Evolutionary conservation across 768 basidiomycete genomes (phyloP), one percentile per base, ranked within the genome.

Genomic region (Hemileccinum impolitum): DNA sequence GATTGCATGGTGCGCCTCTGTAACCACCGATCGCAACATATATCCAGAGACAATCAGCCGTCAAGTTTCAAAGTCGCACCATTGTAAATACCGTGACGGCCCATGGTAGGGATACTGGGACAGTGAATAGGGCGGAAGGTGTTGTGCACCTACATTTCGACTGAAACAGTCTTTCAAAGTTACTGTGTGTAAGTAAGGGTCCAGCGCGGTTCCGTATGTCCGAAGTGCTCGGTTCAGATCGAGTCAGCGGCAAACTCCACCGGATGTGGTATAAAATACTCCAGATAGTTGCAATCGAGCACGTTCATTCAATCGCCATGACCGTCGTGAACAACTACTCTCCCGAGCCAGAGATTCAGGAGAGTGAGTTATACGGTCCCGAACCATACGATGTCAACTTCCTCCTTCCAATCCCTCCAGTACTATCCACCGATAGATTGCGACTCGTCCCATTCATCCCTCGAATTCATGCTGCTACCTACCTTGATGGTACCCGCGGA

Each of bases 371-470:
- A 39, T 53, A 55, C 25, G 55, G 63, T 3, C 61, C 60, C 4
- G 61, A 67, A 17, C 63, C 63, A 12, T 61, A 64, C 7, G 60
- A 71, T 30, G 18, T 60, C 32, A 60, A 63, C 39, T 65, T 56
- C 15, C 28, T 52, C 34, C 38, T 60, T 35, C 51, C 50, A 1
- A 25, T 49, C 13, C 56, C 55, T 14, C 44, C 48, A 4, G 47
- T 48, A 2, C 25, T 65, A 6, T 53, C 50, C 8, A 58, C 54
- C 3, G 17, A 51, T 21, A 60, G 56, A 30, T 11, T 61, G 15
- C 54, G 43, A 26, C 59, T 65, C 42, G 44, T 55, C 37, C 56
- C 57, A 4, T 65, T 62, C 42, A 35, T 62, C 12, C 64, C 62
- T 36, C 50, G 56, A 0, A 31, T 54, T 26, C 62, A 64, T 41